Base-by-base conservation (phyloP, 345 rosid species). In the Aquilaria yunnanensis region DNA sequence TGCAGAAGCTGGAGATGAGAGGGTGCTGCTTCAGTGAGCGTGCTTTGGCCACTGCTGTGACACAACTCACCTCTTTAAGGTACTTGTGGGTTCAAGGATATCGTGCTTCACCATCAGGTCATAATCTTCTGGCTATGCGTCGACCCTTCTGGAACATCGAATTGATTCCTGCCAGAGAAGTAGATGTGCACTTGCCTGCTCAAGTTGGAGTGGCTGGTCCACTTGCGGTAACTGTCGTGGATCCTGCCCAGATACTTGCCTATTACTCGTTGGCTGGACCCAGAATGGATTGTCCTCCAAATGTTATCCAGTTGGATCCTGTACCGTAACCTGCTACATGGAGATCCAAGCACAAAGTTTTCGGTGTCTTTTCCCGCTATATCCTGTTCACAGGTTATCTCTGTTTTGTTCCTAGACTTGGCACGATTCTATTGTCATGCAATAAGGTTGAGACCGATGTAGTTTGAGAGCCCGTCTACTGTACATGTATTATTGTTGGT, bases 21-120 rank as follows among this genome's bases (percentile, higher is more conserved):
- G 93, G 90, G 5, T 95, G 97, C 70, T 81, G 80, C 76, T 95
- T 95, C 79, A 88, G 85, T 9, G 97, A 88, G 72, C 62, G 52
- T 14, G 99, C 96, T 14, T 69, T 95, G 12, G 91, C 97, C 6
- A 69, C 55, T 34, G 88, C 94, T 23, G 97, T 73, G 5, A 61
- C 61, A 75, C 82, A 78, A 32, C 63, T 95, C 68, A 62, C 83
- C 56, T 86, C 96, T 37, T 70, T 95, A 66, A 89, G 99, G 76
- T 95, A 89, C 65, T 66, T 95, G 33, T 95, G 99, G 99, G 96
- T 95, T 58, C 97, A 95, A 68, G 97, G 99, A 0, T 95, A 91
- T 51, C 66, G 85, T 78, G 81, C 70, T 62, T 77, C 93, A 6
- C 2, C 57, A 14, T 55, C 70, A 0, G 86, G 89, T 33, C 83